A percentile compares a stretch with the other conserved stretches of the same genome.
Evolutionary conservation across 768 basidiomycete genomes (phyloP).

Genomic region (Cyclocybe aegerita): DNA sequence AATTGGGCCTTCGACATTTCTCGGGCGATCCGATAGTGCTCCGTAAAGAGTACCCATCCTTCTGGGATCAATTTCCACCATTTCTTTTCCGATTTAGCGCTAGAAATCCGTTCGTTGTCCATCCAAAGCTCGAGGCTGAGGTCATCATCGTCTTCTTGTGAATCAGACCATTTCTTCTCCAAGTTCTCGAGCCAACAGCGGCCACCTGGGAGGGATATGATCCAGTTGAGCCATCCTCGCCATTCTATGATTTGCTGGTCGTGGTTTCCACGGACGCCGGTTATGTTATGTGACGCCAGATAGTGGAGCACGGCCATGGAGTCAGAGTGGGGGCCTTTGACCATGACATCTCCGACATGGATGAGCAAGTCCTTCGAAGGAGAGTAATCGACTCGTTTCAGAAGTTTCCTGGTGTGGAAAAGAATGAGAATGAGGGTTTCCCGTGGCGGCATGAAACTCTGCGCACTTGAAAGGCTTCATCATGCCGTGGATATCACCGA

Average conservation of each 20-base stretch:
- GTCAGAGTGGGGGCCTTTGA: slow-evolving; percentile 63
- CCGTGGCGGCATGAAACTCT: neutral
- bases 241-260: slow-evolving; percentile 92
- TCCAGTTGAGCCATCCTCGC: slow-evolving; percentile 86
- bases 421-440: neutral
- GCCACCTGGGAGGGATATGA: slow-evolving; percentile 45
- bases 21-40: slow-evolving; percentile 76
- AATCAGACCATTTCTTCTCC: slow-evolving; percentile 43
- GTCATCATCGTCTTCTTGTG: slow-evolving; percentile 11
- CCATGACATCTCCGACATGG: slow-evolving; percentile 80
- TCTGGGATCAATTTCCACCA: slow-evolving; percentile 58
- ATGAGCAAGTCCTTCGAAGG: slow-evolving; percentile 66
- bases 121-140: slow-evolving; percentile 16
- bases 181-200: slow-evolving; percentile 54
- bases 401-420: slow-evolving; percentile 42
- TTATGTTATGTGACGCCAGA: slow-evolving; percentile 61
- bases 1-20: slow-evolving; percentile 63
- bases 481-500: slow-evolving; percentile 93
- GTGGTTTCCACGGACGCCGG: slow-evolving; percentile 91
- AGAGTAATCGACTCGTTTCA: slow-evolving; percentile 60
- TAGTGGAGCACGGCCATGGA: slow-evolving; percentile 64
- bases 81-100: slow-evolving; percentile 18
- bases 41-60: slow-evolving; percentile 73
- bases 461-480: slow-evolving; percentile 63
- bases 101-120: slow-evolving; percentile 13